Conservation (phyloP, 257 asterid species). For the Coffea eugenioides region DNA sequence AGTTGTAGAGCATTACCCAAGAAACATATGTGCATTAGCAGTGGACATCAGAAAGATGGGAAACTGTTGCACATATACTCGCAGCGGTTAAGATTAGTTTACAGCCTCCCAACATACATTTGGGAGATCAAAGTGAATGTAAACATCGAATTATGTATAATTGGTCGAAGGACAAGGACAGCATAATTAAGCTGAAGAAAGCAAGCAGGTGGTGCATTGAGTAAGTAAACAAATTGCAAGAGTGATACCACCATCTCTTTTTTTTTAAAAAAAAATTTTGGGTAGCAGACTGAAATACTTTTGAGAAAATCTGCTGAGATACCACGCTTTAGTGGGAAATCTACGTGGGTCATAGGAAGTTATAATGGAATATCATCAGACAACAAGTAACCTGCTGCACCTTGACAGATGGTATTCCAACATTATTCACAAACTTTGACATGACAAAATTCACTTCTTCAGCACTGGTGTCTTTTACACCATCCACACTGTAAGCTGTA, state of each 20-base stretch:
- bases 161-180: background rate
- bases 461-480: background rate
- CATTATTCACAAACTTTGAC: background rate
- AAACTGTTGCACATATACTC: background rate
- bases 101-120: background rate
- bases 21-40: background rate
- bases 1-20: background rate
- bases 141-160: background rate
- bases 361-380: background rate
- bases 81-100: background rate
- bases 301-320: background rate
- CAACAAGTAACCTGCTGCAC: background rate
- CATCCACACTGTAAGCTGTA: background rate
- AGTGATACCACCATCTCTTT: too few relatives aligned
- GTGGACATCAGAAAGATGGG: background rate
- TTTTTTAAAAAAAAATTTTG: background rate
- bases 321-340: constrained; percentile 8
- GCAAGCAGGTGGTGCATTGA: background rate
- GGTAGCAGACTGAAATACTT: background rate
- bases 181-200: background rate
- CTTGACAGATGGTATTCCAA: background rate
- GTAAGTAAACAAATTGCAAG: background rate
- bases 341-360: constrained; percentile 11
- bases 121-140: background rate
- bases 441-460: background rate